Conservation (phyloP, 768 basidiomycete species). For the Amanita phalloides region DNA sequence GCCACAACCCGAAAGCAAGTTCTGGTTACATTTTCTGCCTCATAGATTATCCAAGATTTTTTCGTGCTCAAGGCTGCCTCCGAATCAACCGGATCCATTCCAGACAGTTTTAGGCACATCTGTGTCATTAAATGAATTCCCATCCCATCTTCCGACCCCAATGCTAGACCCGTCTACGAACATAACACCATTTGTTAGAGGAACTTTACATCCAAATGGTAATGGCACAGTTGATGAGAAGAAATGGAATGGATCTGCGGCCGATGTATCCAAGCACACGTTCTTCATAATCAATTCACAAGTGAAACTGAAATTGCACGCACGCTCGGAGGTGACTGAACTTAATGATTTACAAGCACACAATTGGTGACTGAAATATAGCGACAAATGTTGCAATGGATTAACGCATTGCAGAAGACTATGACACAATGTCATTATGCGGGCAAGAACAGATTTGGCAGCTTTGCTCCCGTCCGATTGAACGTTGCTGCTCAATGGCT, state of each 20-base stretch:
- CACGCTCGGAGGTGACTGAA: constrained; percentile 67
- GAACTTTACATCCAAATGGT: constrained; percentile 14
- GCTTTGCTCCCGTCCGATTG: constrained; percentile 85
- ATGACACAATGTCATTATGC: constrained; percentile 70
- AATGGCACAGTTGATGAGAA: constrained; percentile 13
- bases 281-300: constrained; percentile 93
- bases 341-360: neutral
- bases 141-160: constrained; percentile 34
- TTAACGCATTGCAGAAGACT: constrained; percentile 79
- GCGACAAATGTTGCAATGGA: constrained; percentile 97
- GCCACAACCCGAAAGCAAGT: neutral
- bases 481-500: constrained; percentile 98
- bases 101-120: constrained; percentile 11
- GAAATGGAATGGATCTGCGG: constrained; percentile 15
- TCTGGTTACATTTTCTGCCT: constrained; percentile 26
- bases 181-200: constrained; percentile 36
- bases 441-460: constrained; percentile 79
- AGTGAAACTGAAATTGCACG: constrained; percentile 75
- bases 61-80: constrained; percentile 6
- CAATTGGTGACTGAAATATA: constrained; percentile 15
- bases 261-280: constrained; percentile 82
- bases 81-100: neutral
- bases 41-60: constrained; percentile 35
- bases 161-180: constrained; percentile 81
- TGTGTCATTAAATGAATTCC: constrained; percentile 23